Conservation (phyloP, 371 early-diverging fungal genomes). For the Mortierella sp. region DNA sequence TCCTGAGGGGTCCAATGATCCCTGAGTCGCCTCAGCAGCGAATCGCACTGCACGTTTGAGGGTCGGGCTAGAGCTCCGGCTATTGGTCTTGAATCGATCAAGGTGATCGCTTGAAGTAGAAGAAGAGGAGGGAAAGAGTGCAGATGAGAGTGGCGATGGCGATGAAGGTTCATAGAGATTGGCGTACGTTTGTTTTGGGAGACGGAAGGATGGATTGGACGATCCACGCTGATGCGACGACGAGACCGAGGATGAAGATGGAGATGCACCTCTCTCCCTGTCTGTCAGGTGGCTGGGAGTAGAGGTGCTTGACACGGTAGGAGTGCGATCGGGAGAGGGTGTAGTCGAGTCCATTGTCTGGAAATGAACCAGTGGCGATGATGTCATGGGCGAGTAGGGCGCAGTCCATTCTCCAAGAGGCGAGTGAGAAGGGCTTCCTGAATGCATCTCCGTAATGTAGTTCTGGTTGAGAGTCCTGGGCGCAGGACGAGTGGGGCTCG, state of each 20-base stretch:
- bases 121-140: slow-evolving; percentile 26
- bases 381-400: slow-evolving; percentile 39
- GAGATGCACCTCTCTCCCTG: slow-evolving; percentile 14
- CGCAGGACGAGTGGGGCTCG: slow-evolving; percentile 47
- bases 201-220: slow-evolving; percentile 8
- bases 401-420: slow-evolving; percentile 43
- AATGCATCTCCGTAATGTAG: slow-evolving; percentile 34
- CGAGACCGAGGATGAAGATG: background rate
- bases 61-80: slow-evolving; percentile 53
- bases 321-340: slow-evolving; percentile 25
- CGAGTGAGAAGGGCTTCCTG: slow-evolving; percentile 33
- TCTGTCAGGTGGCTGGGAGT: background rate
- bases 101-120: slow-evolving; percentile 20
- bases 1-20: slow-evolving; percentile 16
- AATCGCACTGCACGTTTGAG: slow-evolving; percentile 48
- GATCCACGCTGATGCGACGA: slow-evolving; percentile 8
- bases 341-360: slow-evolving; percentile 32
- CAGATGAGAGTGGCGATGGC: slow-evolving; percentile 50
- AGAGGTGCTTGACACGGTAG: background rate
- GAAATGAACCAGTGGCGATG: slow-evolving; percentile 36
- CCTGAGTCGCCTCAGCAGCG: slow-evolving; percentile 39
- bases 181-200: slow-evolving; percentile 24
- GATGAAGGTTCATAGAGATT: slow-evolving; percentile 45
- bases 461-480: slow-evolving; percentile 37
- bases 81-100: slow-evolving; percentile 25